Base-by-base conservation (phyloP, 2,329 filamentous ascomycete species). In the Nemania serpens region DNA sequence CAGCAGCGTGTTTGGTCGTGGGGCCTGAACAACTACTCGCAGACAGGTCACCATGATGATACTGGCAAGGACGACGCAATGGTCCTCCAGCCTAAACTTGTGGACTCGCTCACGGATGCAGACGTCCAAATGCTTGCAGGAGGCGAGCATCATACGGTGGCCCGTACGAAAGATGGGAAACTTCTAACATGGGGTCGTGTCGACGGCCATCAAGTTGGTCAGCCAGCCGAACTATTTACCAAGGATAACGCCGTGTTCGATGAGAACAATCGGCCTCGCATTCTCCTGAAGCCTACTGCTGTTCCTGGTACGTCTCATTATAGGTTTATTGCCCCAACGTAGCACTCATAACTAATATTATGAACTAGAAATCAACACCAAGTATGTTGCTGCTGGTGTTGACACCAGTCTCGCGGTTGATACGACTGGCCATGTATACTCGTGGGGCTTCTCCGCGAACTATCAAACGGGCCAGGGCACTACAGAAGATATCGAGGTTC, bases 401-500 rank as follows among this genome's bases (percentile, higher is more conserved):
- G 91, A 95, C 71, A 90, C 91, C 75, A 88, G 83, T 64, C 86
- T 95, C 59, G 89, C 86, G 36, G 81, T 96, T 67, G 87, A 86
- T 65, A 78, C 79, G 47, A 82, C 88, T 22, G 91, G 91, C 63
- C 85, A 86, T 68, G 89, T 88, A 2, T 93, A 88, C 76, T 86
- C 85, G 2, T 95, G 91, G 91, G 91, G 91, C 3, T 94, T 94
- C 78, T 89, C 85, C 12, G 86, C 85, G 48, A 92, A 89, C 70
- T 93, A 91, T 75, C 91, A 94, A 77, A 92, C 90, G 3, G 91
- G 91, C 11, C 88, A 88, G 69, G 91, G 90, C 43, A 88, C 83
- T 1, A 86, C 86, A n/a, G 91, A 95, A 51, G 92, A 97, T 68
- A 84, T 97, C 33, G 83, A 89, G 67, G 82, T 85, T 22, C 91